Conservation (phyloP, 2,329 filamentous ascomycete genomes). For the Sporothrix pallida region DNA sequence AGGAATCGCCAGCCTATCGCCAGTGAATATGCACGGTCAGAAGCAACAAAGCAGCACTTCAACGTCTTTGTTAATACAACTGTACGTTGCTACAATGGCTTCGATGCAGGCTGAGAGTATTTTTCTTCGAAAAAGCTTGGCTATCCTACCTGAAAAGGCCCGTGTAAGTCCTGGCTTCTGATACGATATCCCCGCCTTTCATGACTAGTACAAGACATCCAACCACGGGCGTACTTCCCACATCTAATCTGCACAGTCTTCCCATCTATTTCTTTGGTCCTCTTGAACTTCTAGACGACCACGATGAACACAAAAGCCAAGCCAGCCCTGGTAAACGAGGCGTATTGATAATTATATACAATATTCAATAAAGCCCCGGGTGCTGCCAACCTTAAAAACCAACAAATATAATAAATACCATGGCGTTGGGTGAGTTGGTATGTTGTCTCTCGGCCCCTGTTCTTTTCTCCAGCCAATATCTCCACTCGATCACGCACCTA, state of each 20-base stretch:
- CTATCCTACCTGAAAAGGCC: not conserved
- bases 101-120: not conserved
- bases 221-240: not conserved
- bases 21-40: not conserved
- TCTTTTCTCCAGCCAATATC: not conserved
- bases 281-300: not conserved
- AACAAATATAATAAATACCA: slow-evolving; percentile 4
- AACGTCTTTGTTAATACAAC: not conserved
- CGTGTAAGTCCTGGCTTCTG: slow-evolving; percentile 7
- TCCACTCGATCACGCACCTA: slow-evolving; percentile 12
- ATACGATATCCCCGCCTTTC: not conserved
- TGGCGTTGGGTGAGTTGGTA: not conserved
- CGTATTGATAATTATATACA: not conserved
- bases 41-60: not conserved
- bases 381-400: not conserved
- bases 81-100: not conserved
- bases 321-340: not conserved
- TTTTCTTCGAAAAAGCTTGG: not conserved
- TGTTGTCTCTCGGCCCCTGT: slow-evolving; percentile 10
- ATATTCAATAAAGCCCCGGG: not conserved
- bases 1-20: not conserved
- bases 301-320: not conserved
- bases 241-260: not conserved
- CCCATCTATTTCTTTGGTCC: not conserved
- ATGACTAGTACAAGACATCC: not conserved